Conservation (phyloP, 2,329 filamentous ascomycete species). For the Madurella mycetomatis region DNA sequence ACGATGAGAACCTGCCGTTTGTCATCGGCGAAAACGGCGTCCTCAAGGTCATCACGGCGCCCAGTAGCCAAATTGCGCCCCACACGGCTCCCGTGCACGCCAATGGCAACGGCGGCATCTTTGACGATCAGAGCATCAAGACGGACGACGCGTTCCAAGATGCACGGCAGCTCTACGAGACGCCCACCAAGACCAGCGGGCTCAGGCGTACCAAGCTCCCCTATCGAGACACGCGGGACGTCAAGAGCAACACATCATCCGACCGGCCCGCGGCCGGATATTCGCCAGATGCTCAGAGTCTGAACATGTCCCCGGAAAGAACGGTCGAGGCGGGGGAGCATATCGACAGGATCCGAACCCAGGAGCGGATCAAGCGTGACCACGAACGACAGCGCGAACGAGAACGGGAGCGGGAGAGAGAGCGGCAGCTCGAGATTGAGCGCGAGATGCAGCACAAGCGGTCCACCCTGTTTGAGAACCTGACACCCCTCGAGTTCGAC, state of each 20-base stretch:
- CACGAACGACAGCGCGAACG: conserved; percentile 20
- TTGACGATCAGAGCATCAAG: conserved; percentile 23
- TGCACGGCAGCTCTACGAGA: conserved; percentile 26
- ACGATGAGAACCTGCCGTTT: conserved; percentile 29
- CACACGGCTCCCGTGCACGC: conserved; percentile 22
- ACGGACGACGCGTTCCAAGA: conserved; percentile 25
- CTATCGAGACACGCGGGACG: conserved; percentile 35
- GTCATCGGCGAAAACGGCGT: conserved; percentile 36
- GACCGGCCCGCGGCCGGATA: conserved; percentile 13
- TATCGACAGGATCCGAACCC: conserved; percentile 22
- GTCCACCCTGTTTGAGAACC: conserved; percentile 27
- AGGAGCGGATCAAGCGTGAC: conserved; percentile 24
- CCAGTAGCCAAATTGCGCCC: conserved; percentile 16
- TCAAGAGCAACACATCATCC: conserved; percentile 24
- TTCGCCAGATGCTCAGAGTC: conserved; percentile 18
- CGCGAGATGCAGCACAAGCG: conserved; percentile 28
- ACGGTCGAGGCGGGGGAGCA: conserved; percentile 15
- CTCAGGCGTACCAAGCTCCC: conserved; percentile 36
- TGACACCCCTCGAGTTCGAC: conserved; percentile 24
- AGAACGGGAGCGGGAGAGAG: conserved; percentile 17
- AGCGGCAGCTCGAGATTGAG: conserved; percentile 18
- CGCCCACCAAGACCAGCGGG: conserved; percentile 25
- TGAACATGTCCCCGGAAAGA: conserved; percentile 24
- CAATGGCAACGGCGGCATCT: conserved; percentile 18
- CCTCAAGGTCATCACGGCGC: conserved; percentile 32